Evolutionary conservation across 805 yeast genomes (phyloP).

Genomic region (Yueomyces sp.): DNA sequence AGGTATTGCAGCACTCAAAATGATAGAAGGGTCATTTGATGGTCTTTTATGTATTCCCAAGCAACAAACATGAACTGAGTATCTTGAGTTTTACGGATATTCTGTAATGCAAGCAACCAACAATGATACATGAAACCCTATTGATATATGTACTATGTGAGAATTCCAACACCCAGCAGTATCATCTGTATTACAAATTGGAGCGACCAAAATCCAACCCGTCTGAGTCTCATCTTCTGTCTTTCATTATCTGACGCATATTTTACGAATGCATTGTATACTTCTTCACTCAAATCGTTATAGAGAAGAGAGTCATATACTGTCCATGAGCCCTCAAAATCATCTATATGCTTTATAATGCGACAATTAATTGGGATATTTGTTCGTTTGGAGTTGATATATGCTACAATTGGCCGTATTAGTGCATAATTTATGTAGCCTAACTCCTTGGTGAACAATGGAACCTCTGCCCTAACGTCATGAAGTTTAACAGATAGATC

Average conservation of each 20-base stretch:
- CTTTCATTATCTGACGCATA: conserved; percentile 83
- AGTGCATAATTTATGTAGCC: conserved; percentile 88
- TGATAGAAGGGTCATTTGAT: conserved; percentile 22
- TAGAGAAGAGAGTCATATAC: conserved; percentile 78
- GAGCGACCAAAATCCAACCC: conserved; percentile 87
- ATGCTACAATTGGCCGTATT: conserved; percentile 88
- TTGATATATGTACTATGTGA: conserved; percentile 26
- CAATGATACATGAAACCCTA: too few species aligned
- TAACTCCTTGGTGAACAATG: conserved; percentile 73
- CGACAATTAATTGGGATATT: conserved; percentile 79
- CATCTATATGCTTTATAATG: conserved; percentile 62
- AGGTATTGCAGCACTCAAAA: conserved; percentile 40
- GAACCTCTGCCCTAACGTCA: conserved; percentile 81
- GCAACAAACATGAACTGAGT: neutral
- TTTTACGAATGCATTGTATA: conserved; percentile 78
- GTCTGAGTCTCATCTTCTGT: conserved; percentile 54
- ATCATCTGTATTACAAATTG: conserved; percentile 74
- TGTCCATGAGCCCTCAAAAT: conserved; percentile 96
- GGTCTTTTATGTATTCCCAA: conserved; percentile 20
- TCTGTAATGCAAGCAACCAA: too few species aligned
- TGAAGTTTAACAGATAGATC: conserved; percentile 70
- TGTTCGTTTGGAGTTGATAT: conserved; percentile 81
- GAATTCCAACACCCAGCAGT: conserved; percentile 70
- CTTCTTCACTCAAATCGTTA: conserved; percentile 83
- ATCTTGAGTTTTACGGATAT: too few species aligned